Conservation (phyloP, 2,329 filamentous ascomycete genomes). For the Rosellinia necatrix region DNA sequence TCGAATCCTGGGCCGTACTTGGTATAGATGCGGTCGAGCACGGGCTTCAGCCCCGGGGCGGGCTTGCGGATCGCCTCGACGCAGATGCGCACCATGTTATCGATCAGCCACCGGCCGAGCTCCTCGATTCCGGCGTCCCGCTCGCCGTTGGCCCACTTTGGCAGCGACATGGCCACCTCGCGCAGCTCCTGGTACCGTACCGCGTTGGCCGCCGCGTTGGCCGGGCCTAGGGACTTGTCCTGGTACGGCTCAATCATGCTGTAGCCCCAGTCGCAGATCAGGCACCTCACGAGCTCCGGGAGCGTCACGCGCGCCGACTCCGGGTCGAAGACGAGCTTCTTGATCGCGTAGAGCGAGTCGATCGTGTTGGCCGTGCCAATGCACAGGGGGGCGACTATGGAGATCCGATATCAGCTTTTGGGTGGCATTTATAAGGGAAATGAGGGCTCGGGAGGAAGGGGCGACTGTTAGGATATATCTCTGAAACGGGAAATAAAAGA, state of each 20-base stretch:
- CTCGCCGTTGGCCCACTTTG: slow-evolving; percentile 31
- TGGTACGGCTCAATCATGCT: slow-evolving; percentile 28
- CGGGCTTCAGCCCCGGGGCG: slow-evolving; percentile 11
- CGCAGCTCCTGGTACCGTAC: slow-evolving; percentile 31
- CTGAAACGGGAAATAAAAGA: no score
- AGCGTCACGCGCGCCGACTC: slow-evolving; percentile 19
- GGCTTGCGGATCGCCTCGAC: slow-evolving; percentile 21
- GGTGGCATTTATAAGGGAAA: background rate
- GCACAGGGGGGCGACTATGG: slow-evolving; percentile 18
- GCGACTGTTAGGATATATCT: no score
- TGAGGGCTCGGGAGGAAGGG: no score
- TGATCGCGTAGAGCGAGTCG: slow-evolving; percentile 26
- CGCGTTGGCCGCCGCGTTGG: slow-evolving; percentile 23
- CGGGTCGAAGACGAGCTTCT: slow-evolving; percentile 21
- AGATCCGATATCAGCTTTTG: background rate
- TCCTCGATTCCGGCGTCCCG: slow-evolving; percentile 22
- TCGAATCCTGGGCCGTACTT: slow-evolving; percentile 27
- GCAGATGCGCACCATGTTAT: slow-evolving; percentile 20
- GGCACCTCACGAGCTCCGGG: slow-evolving; percentile 11
- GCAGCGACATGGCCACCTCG: slow-evolving; percentile 21
- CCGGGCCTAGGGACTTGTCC: slow-evolving; percentile 17
- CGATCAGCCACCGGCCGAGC: slow-evolving; percentile 26
- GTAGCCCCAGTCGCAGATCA: slow-evolving; percentile 26
- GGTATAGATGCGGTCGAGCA: slow-evolving; percentile 24
- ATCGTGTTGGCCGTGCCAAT: slow-evolving; percentile 24